phyloP scores from a whole-genome alignment of 2,329 filamentous ascomycete species.

The Fusarium heterosporum region DNA sequence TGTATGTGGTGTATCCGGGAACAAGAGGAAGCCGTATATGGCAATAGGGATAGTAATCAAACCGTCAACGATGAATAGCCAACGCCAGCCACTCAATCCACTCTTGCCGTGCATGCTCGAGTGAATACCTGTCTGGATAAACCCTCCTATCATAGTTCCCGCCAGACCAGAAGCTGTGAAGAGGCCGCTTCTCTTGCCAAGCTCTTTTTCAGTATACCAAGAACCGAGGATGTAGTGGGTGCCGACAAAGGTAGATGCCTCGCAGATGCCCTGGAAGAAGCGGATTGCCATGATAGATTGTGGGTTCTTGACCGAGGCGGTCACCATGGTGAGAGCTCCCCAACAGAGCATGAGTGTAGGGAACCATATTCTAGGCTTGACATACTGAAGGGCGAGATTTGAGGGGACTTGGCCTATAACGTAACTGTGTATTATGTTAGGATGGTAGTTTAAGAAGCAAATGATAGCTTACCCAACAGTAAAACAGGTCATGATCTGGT shows the following conservation, averaged over 20 bases:
- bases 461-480: constrained; percentile 50
- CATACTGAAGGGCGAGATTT: constrained; percentile 71
- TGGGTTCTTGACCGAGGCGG: constrained; percentile 54
- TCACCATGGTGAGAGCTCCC: constrained; percentile 71
- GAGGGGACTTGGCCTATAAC: constrained; percentile 70
- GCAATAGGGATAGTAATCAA: constrained; percentile 56
- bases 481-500: constrained; percentile 54
- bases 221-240: constrained; percentile 59
- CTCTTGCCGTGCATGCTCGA: constrained; percentile 54
- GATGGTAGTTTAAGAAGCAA: fast-evolving
- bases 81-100: constrained; percentile 74
- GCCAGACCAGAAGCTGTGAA: constrained; percentile 71
- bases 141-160: constrained; percentile 64
- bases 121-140: constrained; percentile 73
- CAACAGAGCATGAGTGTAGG: constrained; percentile 73
- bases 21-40: constrained; percentile 51
- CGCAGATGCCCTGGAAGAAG: constrained; percentile 55
- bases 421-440: constrained; percentile 45
- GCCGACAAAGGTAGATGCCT: constrained; percentile 56
- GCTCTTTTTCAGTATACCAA: constrained; percentile 71
- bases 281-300: constrained; percentile 55
- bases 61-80: constrained; percentile 79
- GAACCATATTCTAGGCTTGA: constrained; percentile 73
- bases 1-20: constrained; percentile 59
- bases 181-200: constrained; percentile 72